Evolutionary conservation across 768 basidiomycete species (phyloP).

Genomic region (Termitomyces sp.): DNA sequence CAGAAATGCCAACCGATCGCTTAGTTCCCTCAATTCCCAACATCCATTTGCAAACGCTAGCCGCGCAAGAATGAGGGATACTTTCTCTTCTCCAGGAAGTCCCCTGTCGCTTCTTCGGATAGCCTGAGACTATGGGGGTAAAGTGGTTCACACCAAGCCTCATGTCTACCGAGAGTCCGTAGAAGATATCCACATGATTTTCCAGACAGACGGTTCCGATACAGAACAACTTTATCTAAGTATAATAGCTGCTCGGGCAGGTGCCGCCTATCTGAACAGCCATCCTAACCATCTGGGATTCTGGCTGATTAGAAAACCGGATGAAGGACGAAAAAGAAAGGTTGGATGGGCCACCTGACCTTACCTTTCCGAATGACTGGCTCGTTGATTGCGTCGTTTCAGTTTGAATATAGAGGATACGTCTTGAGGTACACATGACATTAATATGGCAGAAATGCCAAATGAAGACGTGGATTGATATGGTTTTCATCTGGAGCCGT

Average conservation of each 20-base stretch:
- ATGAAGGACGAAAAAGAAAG: neutral
- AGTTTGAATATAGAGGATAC: neutral
- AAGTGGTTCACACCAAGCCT: neutral
- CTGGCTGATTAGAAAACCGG: neutral
- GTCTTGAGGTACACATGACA: neutral
- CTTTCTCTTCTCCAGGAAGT: neutral
- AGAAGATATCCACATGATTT: neutral
- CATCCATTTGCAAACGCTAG: neutral
- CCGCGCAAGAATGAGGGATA: neutral
- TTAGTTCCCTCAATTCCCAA: neutral
- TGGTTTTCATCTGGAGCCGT: neutral
- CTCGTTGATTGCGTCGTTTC: neutral
- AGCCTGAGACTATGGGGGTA: neutral
- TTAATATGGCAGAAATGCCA: neutral
- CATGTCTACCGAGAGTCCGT: neutral
- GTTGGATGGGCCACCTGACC: neutral
- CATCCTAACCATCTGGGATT: neutral
- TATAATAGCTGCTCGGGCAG: neutral
- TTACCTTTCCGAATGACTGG: neutral
- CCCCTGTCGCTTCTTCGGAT: neutral
- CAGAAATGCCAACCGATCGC: conserved; percentile 8
- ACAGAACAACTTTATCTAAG: neutral
- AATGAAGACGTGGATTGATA: neutral
- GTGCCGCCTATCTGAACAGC: neutral
- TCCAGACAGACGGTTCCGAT: neutral